Evolutionary conservation across 345 rosid species (phyloP), one percentile per base, ranked within the genome.

Genomic region (Populus ilicifolia): DNA sequence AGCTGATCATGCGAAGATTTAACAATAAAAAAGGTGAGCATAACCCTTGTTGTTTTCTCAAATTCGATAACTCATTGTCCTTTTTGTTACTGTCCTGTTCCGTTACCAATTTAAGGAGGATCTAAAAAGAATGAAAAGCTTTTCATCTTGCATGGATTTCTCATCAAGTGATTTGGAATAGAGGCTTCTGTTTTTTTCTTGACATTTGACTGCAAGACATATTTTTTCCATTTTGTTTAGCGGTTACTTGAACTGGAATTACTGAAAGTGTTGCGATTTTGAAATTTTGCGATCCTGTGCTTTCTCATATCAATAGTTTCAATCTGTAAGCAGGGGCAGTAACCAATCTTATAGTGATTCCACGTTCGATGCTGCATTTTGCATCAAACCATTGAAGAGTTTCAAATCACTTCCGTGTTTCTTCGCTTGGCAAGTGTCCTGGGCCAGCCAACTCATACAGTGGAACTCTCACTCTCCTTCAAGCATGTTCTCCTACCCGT

Each of bases 341-440:
- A 66, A 87, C 86, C 46, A 87, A 85, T 67, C 72, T 85, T 73
- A 72, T 81, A 54, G 78, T 78, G 71, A 78, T 87, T 75, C 75
- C 78, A 17, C 67, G 35, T 67, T 82, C 84, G 23, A 67, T 80
- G 4, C 41, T 86, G 67, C 59, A 73, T 74, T 50, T 83, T 43
- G 67, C 74, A 50, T 62, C 84, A 75, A 84, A 77, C 67, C 80
- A 79, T 71, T 79, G 59, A 70, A 84, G 82, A 76, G 69, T 39
- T 70, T 41, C 78, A 8, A 75, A 76, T 50, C 82, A 79, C 54
- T 73, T 75, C 67, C 72, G 73, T 38, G 48, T 85, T 11, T 80
- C 88, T 75, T 65, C 41, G 62, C 86, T 87, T 9, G 82, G 81
- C 9, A 89, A 87, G 75, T 87, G 78, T 80, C 83, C 86, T 56